Percentiles rank a stretch among this genome's conserved stretches.
Conservation (phyloP, 371 early-diverging fungal species). For the Blakeslea trispora region DNA sequence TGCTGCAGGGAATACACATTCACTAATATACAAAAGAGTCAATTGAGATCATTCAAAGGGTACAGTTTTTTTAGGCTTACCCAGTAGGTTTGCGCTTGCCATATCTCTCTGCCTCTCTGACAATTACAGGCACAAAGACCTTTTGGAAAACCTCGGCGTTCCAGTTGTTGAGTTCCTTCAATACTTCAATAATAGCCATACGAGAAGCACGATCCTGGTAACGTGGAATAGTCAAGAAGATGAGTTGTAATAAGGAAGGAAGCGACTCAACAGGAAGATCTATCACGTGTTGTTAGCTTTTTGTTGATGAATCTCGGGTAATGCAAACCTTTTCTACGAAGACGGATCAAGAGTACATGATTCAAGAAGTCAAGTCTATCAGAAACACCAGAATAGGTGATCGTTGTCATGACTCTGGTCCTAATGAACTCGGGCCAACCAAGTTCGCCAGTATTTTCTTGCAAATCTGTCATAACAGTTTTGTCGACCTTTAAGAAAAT, state of each 20-base stretch:
- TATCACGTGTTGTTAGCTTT: slow-evolving; percentile 13
- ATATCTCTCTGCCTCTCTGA: slow-evolving; percentile 55
- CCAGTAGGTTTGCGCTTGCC: slow-evolving; percentile 55
- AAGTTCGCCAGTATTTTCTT: slow-evolving; percentile 48
- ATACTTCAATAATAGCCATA: slow-evolving; percentile 55
- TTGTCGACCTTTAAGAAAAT: neutral
- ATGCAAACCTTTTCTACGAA: slow-evolving; percentile 58
- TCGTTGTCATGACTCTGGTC: slow-evolving; percentile 47
- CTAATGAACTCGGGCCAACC: slow-evolving; percentile 63
- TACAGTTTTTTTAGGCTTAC: no score
- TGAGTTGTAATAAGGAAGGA: slow-evolving; percentile 53
- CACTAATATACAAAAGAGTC: slow-evolving; percentile 24
- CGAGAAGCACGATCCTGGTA: slow-evolving; percentile 68
- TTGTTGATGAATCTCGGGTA: neutral
- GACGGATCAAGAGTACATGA: slow-evolving; percentile 56
- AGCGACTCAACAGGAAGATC: slow-evolving; percentile 61
- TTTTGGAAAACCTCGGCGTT: slow-evolving; percentile 60
- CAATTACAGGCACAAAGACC: slow-evolving; percentile 52
- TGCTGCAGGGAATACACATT: slow-evolving; percentile 52
- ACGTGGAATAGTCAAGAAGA: slow-evolving; percentile 63
- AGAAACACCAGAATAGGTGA: slow-evolving; percentile 53
- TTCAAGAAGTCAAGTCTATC: slow-evolving; percentile 59
- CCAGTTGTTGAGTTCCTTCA: slow-evolving; percentile 64
- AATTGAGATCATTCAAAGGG: no score
- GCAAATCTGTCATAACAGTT: slow-evolving; percentile 32